Conservation (phyloP, 2,329 filamentous ascomycete species). For the Hypoxylon sp. region DNA sequence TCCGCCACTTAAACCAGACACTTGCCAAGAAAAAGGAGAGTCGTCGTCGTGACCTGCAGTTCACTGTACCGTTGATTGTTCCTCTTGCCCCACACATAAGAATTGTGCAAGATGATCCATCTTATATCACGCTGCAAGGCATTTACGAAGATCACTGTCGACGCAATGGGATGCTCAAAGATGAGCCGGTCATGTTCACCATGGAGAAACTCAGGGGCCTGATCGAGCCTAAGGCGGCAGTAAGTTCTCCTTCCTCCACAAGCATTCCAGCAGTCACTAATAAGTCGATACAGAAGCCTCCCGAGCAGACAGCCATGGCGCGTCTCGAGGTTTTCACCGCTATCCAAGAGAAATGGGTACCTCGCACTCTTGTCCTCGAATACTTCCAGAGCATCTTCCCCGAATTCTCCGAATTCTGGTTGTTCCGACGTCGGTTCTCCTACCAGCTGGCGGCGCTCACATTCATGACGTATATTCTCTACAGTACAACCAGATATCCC, state of each 20-base stretch:
- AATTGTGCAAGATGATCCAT: slow-evolving; percentile 94
- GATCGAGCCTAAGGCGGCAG: slow-evolving; percentile 75
- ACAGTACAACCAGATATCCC: slow-evolving; percentile 95
- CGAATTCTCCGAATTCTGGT: slow-evolving; percentile 94
- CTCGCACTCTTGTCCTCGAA: slow-evolving; percentile 83
- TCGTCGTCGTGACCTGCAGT: slow-evolving; percentile 91
- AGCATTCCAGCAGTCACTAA: slow-evolving; percentile 36
- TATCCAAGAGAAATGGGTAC: slow-evolving; percentile 94
- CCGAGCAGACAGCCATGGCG: slow-evolving; percentile 79
- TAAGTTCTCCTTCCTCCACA: slow-evolving; percentile 58
- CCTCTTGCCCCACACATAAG: slow-evolving; percentile 95
- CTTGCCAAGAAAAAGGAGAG: slow-evolving; percentile 95
- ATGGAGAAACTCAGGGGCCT: slow-evolving; percentile 93
- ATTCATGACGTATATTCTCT: slow-evolving; percentile 99
- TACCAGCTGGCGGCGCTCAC: slow-evolving; percentile 96
- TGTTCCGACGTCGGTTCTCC: slow-evolving; percentile 96
- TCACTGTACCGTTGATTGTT: slow-evolving; percentile 95
- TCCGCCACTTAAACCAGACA: slow-evolving; percentile 96
- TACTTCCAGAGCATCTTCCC: slow-evolving; percentile 93
- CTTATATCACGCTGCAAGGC: slow-evolving; percentile 93
- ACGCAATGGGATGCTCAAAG: slow-evolving; percentile 88
- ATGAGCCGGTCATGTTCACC: slow-evolving; percentile 93
- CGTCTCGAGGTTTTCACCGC: slow-evolving; percentile 93
- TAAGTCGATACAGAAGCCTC: slow-evolving; percentile 67
- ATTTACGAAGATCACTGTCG: slow-evolving; percentile 98